phyloP scores from a whole-genome alignment of 2,329 filamentous ascomycete genomes.

The Paraconiothyrium brasiliense region DNA sequence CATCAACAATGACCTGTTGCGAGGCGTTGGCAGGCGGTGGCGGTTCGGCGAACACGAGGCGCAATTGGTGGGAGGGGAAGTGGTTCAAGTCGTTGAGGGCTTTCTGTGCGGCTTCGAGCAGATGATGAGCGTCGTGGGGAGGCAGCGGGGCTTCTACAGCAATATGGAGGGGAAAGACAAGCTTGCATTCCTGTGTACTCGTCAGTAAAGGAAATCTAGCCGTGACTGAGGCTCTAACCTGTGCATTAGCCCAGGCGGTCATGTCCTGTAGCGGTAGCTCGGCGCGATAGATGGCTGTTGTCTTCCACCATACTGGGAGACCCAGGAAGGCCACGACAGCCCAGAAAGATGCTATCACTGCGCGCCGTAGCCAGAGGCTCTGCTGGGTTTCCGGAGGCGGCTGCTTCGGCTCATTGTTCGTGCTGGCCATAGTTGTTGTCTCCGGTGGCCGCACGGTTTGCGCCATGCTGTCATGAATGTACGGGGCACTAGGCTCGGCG shows the following conservation, averaged over 20 bases:
- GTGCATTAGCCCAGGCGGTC: constrained; percentile 90
- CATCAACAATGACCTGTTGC: constrained; percentile 42
- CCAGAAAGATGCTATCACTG: constrained; percentile 91
- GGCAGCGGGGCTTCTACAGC: constrained; percentile 76
- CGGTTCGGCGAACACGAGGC: constrained; percentile 67
- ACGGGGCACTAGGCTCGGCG: not conserved
- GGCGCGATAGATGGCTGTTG: constrained; percentile 90
- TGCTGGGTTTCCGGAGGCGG: constrained; percentile 82
- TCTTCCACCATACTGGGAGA: constrained; percentile 94
- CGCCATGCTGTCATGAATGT: constrained; percentile 3
- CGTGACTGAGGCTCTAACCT: constrained; percentile 62
- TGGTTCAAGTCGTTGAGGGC: constrained; percentile 87
- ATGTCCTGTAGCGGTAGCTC: constrained; percentile 84
- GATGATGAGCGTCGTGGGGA: constrained; percentile 72
- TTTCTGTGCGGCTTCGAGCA: constrained; percentile 84
- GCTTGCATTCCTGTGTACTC: constrained; percentile 76
- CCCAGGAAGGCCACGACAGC: constrained; percentile 82
- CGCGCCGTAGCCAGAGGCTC: constrained; percentile 73
- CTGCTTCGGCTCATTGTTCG: constrained; percentile 23
- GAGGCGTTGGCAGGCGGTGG: constrained; percentile 42
- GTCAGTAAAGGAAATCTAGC: constrained; percentile 14
- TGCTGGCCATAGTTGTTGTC: constrained; percentile 1
- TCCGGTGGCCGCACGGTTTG: not conserved
- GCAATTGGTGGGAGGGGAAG: constrained; percentile 84
- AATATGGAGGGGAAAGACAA: constrained; percentile 87